These are phyloP conservation scores for Phytophthora parvispora DNA, from an alignment of 352 stramenopile species.

Conservation along the genomic window DNA sequence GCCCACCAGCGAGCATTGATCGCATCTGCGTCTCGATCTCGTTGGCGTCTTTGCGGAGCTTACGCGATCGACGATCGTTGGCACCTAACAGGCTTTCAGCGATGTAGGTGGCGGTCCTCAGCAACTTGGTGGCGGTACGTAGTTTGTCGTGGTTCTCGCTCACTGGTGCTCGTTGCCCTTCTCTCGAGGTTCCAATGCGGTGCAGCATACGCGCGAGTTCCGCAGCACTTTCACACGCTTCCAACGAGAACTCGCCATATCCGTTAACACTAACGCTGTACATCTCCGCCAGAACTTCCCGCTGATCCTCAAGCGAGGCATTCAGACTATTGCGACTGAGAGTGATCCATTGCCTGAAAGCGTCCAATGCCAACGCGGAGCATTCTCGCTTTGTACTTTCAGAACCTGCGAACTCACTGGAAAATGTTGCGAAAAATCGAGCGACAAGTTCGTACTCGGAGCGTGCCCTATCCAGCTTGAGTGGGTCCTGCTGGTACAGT, in stretches of 20 bases:
- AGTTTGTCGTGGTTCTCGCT: constrained; percentile 36
- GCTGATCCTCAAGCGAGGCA: constrained; percentile 45
- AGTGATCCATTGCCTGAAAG: constrained; percentile 59
- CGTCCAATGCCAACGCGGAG: constrained; percentile 65
- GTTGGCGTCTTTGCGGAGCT: constrained; percentile 53
- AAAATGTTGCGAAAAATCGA: constrained; percentile 72
- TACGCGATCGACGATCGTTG: constrained; percentile 57
- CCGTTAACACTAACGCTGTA: constrained; percentile 52
- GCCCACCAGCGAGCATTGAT: constrained; percentile 22
- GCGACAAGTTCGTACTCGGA: constrained; percentile 47
- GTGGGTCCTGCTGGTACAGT: constrained; percentile 48
- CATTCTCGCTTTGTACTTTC: constrained; percentile 69
- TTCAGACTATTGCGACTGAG: constrained; percentile 10
- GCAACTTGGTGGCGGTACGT: constrained; percentile 41
- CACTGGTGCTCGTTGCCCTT: constrained; percentile 6
- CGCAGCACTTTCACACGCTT: constrained; percentile 52
- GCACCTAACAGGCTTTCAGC: constrained; percentile 64
- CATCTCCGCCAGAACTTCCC: constrained; percentile 52
- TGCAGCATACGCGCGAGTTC: constrained; percentile 54
- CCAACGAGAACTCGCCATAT: constrained; percentile 74
- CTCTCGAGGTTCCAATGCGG: constrained; percentile 34
- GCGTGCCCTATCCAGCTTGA: constrained; percentile 18
- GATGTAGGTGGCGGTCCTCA: constrained; percentile 54
- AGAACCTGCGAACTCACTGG: constrained; percentile 57
- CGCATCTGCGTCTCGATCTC: constrained; percentile 49